Conservation (phyloP, 148 eudicot genomes). For the Dysphania ambrosioides region DNA sequence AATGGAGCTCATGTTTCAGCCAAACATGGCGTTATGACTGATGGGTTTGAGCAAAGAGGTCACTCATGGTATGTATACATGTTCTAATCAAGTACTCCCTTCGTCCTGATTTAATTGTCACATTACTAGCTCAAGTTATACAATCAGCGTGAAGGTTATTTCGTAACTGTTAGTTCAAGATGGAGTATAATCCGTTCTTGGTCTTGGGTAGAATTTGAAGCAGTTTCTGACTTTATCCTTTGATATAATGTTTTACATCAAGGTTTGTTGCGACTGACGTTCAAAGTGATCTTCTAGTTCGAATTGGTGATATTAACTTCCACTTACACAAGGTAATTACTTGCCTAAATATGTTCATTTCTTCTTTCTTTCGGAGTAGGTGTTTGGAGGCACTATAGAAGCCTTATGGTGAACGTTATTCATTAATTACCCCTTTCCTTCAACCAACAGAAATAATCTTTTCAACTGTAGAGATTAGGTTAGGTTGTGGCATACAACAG, state of each 20-base stretch:
- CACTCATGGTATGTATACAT: constrained; percentile 67
- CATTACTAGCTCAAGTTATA: background rate
- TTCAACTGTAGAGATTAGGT: no score
- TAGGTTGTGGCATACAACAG: no score
- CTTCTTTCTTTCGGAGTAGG: background rate
- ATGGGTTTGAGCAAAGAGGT: constrained; percentile 91
- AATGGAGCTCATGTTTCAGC: constrained; percentile 53
- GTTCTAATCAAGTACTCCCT: no score
- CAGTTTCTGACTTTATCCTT: background rate
- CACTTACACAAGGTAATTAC: constrained; percentile 80
- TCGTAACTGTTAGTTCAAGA: background rate
- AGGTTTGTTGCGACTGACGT: constrained; percentile 93
- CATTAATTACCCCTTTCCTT: no score
- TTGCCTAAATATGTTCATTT: background rate
- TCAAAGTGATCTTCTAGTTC: constrained; percentile 82
- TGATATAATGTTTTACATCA: background rate
- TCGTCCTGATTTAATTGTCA: background rate
- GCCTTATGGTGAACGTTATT: no score
- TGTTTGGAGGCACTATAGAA: no score
- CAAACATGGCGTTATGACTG: constrained; percentile 69
- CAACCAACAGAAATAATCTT: no score
- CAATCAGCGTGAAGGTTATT: background rate
- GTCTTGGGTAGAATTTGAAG: constrained; percentile 2
- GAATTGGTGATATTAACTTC: constrained; percentile 73
- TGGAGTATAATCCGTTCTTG: background rate